These are phyloP conservation scores for Moesziomyces parantarcticus DNA, from an alignment of 1,284 basidiomycete genomes.

Conservation along the genomic window DNA sequence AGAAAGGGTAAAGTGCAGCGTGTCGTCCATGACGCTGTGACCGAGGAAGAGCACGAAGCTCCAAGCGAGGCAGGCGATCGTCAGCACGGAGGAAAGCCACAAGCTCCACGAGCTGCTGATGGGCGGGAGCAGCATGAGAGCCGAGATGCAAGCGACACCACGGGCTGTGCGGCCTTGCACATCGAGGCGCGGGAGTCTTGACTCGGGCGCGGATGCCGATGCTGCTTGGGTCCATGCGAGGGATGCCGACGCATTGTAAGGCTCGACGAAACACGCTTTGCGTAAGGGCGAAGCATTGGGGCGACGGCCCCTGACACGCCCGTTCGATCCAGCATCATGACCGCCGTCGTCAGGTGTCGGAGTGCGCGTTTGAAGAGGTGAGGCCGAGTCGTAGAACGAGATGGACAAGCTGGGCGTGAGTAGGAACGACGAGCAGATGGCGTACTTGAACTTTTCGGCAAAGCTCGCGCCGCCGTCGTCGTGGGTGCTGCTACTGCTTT, in stretches of 20 bases:
- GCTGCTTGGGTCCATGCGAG: not conserved
- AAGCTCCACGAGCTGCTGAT: constrained; percentile 24
- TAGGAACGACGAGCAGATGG: constrained; percentile 64
- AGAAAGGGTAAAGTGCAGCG: constrained; percentile 28
- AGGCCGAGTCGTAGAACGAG: constrained; percentile 57
- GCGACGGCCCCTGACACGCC: constrained; percentile 4
- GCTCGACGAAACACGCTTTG: constrained; percentile 19
- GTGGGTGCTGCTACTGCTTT: not conserved
- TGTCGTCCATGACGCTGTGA: constrained; percentile 28
- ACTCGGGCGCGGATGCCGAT: not conserved
- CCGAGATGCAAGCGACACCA: constrained; percentile 22
- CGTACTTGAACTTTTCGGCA: constrained; percentile 62
- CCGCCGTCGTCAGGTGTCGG: not conserved
- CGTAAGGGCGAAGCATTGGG: constrained; percentile 2
- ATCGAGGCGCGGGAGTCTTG: constrained; percentile 28
- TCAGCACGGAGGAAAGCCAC: constrained; percentile 30
- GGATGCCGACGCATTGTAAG: constrained; percentile 13
- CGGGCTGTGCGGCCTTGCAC: constrained; percentile 18
- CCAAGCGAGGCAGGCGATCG: constrained; percentile 27
- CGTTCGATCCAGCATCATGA: not conserved
- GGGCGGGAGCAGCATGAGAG: constrained; percentile 24
- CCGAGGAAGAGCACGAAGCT: constrained; percentile 26
- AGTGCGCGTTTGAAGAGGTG: constrained; percentile 9
- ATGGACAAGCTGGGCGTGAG: constrained; percentile 63
- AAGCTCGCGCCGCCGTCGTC: constrained; percentile 32